These are phyloP conservation scores for Candida ipomoeae DNA, from an alignment of 805 yeast genomes.

Conservation along the genomic window DNA sequence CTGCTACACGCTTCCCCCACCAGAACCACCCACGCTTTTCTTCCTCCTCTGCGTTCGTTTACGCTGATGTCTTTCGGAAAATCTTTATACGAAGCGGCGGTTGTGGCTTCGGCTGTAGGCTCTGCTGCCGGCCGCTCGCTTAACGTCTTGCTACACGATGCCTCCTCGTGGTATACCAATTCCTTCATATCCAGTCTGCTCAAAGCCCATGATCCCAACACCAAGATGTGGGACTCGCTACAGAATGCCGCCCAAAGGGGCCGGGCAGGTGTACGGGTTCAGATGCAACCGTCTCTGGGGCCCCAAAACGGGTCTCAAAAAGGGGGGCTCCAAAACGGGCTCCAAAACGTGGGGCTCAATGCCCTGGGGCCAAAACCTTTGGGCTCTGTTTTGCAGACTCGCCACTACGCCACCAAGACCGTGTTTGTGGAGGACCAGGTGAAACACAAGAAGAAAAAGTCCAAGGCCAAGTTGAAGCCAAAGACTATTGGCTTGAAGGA, in stretches of 20 bases:
- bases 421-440: conserved; percentile 11
- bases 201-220: conserved; percentile 17
- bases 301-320: too few relatives aligned
- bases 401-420: conserved; percentile 12
- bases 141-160: conserved; percentile 19
- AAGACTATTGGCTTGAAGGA: conserved; percentile 18
- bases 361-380: not conserved
- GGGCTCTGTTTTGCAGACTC: not conserved
- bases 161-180: conserved; percentile 17
- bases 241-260: conserved; percentile 4
- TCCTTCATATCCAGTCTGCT: conserved; percentile 22
- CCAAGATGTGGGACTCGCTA: conserved; percentile 24
- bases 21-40: not conserved
- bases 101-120: conserved; percentile 24
- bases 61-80: conserved; percentile 14
- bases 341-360: too few relatives aligned
- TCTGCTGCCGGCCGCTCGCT: conserved; percentile 20
- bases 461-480: conserved; percentile 10
- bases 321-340: too few relatives aligned
- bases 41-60: not conserved
- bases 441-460: conserved; percentile 7
- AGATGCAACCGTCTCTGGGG: too few relatives aligned
- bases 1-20: not conserved
- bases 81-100: conserved; percentile 21
- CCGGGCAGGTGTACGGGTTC: not conserved